Evolutionary conservation across 306 rosid species (phyloP).

Genomic region (Quercus gilva): DNA sequence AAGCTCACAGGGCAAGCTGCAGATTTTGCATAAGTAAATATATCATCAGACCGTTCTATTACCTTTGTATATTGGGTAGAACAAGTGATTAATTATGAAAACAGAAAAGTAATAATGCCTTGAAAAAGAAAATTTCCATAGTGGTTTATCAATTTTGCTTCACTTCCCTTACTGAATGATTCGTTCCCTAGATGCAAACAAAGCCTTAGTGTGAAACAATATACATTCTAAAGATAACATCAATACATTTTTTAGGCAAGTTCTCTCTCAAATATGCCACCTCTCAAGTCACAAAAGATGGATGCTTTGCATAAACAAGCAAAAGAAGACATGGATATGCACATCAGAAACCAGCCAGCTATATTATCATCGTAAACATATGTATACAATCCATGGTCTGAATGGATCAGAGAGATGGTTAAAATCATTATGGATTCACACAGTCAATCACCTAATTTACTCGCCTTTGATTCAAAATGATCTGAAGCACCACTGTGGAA

Average conservation of each 20-base stretch:
- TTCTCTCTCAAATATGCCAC: background rate
- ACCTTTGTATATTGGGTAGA: background rate
- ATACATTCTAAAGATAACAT: background rate
- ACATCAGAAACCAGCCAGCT: background rate
- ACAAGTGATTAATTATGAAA: background rate
- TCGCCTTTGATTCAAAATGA: background rate
- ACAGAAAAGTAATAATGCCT: background rate
- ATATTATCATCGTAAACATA: background rate
- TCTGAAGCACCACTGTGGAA: too few relatives aligned
- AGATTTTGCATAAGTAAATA: slow-evolving; percentile 16
- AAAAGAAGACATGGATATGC: background rate
- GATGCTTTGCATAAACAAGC: background rate
- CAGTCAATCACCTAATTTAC: background rate
- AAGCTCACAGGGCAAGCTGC: slow-evolving; percentile 94
- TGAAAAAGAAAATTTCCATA: background rate
- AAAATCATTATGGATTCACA: background rate
- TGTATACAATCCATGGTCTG: background rate
- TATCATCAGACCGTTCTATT: background rate
- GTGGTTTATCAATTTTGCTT: background rate
- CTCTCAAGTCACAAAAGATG: background rate
- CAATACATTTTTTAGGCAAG: background rate
- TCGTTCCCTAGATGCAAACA: background rate
- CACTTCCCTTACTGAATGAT: background rate
- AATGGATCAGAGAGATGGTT: background rate
- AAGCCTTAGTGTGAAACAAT: background rate